Base-by-base conservation (phyloP, 2,329 filamentous ascomycete species). In the Alternaria alternata region DNA sequence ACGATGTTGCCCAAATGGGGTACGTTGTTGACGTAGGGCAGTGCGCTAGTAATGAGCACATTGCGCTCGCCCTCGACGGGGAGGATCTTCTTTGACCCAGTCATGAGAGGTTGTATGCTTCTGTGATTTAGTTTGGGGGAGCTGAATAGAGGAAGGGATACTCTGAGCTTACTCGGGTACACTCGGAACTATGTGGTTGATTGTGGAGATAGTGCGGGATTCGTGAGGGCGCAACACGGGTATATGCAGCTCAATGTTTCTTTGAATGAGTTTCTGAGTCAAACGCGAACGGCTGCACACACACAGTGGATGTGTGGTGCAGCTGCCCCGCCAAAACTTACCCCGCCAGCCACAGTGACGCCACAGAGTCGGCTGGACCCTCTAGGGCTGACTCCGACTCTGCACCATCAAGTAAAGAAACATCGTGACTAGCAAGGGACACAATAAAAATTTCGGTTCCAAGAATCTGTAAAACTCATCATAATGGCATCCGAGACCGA, bases 11-110 rank as follows among this genome's bases (percentile, higher is more conserved):
- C 94, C 70, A 97, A 82, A 81, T 97, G 94, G 49, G 93, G 84
- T 0, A 86, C 81, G 73, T 89, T 89, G 78, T 89, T 89, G 53
- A 92, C 91, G 72, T 97, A 97, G 42, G 93, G 93, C 48, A 97
- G 81, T n/a, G 94, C 94, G 70, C 91, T 94, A 43, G 94, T 97
- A 72, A 98, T 89, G 64, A 98, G 87, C 70, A 96, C 88, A 79
- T 97, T 98, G 72, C 89, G 87, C 84, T 96, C 89, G 69, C 83
- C 83, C 61, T 81, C 78, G 59, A 81, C 74, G 54, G 83, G 83
- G 55, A 85, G 74, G 51, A 84, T 82, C 68, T 80, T 80, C 61
- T 80, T 78, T 65, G 75, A 67, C 44, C 70, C 71, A 48, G 72
- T 64, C 71, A 75, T 74, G 51, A 49, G 51, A 61, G 32, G 53